These are phyloP conservation scores for Penicillium glabrum DNA, from an alignment of 2,329 filamentous ascomycete genomes.

Conservation along the genomic window DNA sequence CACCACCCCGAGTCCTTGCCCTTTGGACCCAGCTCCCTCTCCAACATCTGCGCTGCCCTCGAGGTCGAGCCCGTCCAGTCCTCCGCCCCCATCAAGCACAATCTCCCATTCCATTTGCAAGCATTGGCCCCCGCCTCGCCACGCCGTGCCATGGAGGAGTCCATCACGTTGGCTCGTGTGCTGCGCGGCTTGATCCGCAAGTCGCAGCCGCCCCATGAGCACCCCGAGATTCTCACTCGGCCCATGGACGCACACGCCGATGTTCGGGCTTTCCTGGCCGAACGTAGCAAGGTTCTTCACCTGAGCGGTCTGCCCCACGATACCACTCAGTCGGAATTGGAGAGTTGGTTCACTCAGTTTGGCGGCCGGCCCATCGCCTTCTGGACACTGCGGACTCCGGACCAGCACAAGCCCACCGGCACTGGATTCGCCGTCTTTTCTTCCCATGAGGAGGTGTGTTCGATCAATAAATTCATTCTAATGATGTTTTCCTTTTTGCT, in stretches of 20 bases:
- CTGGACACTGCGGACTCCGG: conserved; percentile 95
- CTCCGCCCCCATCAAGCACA: conserved; percentile 97
- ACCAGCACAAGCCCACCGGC: conserved; percentile 99
- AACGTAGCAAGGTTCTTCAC: conserved; percentile 96
- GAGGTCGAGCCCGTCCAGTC: conserved; percentile 98
- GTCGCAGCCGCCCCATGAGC: conserved; percentile 89
- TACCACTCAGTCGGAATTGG: conserved; percentile 95
- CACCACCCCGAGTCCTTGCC: conserved; percentile 97
- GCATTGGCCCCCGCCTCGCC: conserved; percentile 93
- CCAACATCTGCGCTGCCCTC: conserved; percentile 96
- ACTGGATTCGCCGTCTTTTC: conserved; percentile 98
- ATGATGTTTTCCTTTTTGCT: conserved; percentile 8
- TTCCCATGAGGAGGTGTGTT: conserved; percentile 92
- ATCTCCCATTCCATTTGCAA: conserved; percentile 95
- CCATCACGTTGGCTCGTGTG: conserved; percentile 88
- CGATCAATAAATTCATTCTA: background rate
- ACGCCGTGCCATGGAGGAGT: conserved; percentile 95
- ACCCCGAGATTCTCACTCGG: conserved; percentile 89
- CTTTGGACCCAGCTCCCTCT: conserved; percentile 90
- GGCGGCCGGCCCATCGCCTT: conserved; percentile 97
- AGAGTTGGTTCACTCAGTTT: conserved; percentile 99
- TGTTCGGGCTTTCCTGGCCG: conserved; percentile 90
- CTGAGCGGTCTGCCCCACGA: conserved; percentile 97
- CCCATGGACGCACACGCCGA: conserved; percentile 97
- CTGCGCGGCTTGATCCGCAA: conserved; percentile 91